These are phyloP conservation scores for Closterium sp. DNA, from an alignment of 139 green algal species.

Conservation along the genomic window DNA sequence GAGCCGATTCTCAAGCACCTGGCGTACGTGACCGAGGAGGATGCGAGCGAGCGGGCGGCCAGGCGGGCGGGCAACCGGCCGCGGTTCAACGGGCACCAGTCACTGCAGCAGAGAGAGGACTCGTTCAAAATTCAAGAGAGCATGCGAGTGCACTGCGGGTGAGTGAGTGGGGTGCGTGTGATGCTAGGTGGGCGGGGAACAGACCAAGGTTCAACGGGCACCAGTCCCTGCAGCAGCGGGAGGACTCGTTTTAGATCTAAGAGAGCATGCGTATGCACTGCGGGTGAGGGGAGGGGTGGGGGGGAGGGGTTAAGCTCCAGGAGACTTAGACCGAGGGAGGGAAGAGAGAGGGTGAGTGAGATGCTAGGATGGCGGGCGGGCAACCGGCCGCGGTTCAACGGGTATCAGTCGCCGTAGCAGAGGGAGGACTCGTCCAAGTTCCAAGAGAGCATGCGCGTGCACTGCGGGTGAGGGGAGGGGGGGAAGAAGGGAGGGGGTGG, in stretches of 20 bases:
- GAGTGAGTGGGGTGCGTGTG: background rate
- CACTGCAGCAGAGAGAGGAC: slow-evolving; percentile 13
- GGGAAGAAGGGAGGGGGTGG: too few relatives aligned
- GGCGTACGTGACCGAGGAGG: background rate
- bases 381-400: too few relatives aligned
- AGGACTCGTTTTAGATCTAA: background rate
- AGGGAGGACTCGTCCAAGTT: too few relatives aligned
- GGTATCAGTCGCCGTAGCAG: too few relatives aligned
- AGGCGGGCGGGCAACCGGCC: background rate
- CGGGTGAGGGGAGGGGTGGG: too few relatives aligned
- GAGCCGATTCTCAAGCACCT: slow-evolving; percentile 4
- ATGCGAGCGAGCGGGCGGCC: slow-evolving; percentile 3
- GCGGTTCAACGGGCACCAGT: slow-evolving; percentile 27
- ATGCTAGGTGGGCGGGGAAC: background rate
- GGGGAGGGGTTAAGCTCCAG: background rate
- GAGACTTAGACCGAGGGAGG: background rate
- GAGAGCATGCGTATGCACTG: background rate
- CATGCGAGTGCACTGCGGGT: slow-evolving; percentile 44
- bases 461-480: too few relatives aligned
- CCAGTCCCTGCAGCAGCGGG: background rate
- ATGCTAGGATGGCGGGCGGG: too few relatives aligned
- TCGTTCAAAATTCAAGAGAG: slow-evolving; percentile 16
- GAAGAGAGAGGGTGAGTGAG: too few relatives aligned
- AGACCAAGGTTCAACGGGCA: too few relatives aligned
- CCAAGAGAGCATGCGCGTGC: too few relatives aligned